These are phyloP conservation scores for Akanthomyces uredinophilus DNA, from an alignment of 2,329 filamentous ascomycete genomes.

Conservation along the genomic window DNA sequence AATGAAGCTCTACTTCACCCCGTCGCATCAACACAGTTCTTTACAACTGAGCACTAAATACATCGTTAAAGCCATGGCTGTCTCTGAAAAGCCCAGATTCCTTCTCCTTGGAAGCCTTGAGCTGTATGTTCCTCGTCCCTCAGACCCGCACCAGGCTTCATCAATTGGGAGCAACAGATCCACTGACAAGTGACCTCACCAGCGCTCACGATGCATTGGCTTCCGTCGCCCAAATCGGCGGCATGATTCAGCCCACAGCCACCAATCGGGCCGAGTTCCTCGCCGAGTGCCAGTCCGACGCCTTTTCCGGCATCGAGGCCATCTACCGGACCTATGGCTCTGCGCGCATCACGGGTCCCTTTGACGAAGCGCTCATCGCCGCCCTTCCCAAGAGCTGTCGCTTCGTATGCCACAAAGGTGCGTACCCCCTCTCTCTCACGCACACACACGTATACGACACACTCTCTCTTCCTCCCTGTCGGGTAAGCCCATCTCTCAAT, in stretches of 20 bases:
- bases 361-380: constrained; percentile 66
- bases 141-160: neutral
- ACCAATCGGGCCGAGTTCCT: constrained; percentile 63
- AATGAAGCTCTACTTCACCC: neutral
- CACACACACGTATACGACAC: no score
- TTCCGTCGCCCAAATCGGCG: constrained; percentile 55
- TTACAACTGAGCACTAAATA: neutral
- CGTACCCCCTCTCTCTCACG: constrained; percentile 15
- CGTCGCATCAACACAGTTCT: neutral
- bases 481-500: no score
- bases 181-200: constrained; percentile 13
- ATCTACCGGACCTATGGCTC: constrained; percentile 69
- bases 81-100: constrained; percentile 28
- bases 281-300: constrained; percentile 58
- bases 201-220: constrained; percentile 64
- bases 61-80: neutral
- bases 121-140: constrained; percentile 27
- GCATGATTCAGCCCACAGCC: constrained; percentile 58
- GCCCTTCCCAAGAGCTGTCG: constrained; percentile 48
- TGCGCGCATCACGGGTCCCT: constrained; percentile 56
- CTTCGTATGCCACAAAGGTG: constrained; percentile 59
- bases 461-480: no score
- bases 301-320: constrained; percentile 59
- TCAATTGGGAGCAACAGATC: no score
- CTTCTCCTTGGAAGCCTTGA: constrained; percentile 35